Base-by-base conservation (phyloP, 352 stramenopile genomes). In the Pythium coloratum region DNA sequence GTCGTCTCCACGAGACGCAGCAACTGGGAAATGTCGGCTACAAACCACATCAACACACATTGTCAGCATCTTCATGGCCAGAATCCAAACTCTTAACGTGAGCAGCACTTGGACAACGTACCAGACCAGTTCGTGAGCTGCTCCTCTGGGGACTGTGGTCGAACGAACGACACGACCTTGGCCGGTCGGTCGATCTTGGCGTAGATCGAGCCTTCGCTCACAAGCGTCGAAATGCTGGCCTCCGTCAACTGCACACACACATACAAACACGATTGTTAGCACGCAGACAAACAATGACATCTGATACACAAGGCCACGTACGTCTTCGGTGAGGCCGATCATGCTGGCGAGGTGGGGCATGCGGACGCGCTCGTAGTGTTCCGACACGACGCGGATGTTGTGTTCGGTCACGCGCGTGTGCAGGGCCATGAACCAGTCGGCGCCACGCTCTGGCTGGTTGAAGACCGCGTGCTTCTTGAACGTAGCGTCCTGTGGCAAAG, bases 141-240 rank as follows among this genome's bases (percentile, higher is more conserved):
- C 61, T 98, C 88, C 73, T 99, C 96, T 18, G 96, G 74, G 28
- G 79, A 93, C 54, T 97, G 88, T 47, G 86, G 86, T 69, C 89
- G 85, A 54, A 88, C 68, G 76, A 99, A 99, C 59, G 86, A 95
- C 34, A 99, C 86, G 65, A 99, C 86, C 71, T 98, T 97, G 57
- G 89, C 94, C n/a, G 97, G 97, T 20, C 97, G 90, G 75, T 99
- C 95, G 67, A 99, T 99, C 78, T 99, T 98, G 51, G 97, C 95
- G 76, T 97, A 98, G 54, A 99, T 87, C 24, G 83, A 88, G 32
- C 95, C 96, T 34, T 96, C 86, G 66, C 84, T 98, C 42, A 99
- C 97, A 71, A 99, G 75, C 62, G 82, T 86, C 75, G 86, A 93
- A 56, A 95, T 92, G 63, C 81, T 90, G 47, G 72, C 75, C 63